phyloP scores from a whole-genome alignment of 306 rosid genomes.

The Cicer yamashitae region DNA sequence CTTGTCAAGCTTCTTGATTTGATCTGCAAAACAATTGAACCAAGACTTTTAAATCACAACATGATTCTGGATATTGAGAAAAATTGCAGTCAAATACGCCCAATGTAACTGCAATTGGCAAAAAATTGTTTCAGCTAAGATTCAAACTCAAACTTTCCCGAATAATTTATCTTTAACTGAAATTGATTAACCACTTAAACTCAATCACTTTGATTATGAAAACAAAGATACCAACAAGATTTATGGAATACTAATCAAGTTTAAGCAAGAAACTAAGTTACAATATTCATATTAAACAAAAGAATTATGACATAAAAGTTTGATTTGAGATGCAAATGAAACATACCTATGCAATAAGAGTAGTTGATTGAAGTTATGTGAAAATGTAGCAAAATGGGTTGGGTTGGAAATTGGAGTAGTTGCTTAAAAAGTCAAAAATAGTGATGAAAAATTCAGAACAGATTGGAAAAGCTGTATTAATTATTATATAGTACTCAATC shows the following conservation, averaged over 20 bases:
- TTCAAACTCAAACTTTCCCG: too few relatives aligned
- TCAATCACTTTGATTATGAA: too few relatives aligned
- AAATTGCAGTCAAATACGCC: neutral
- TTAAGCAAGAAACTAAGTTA: neutral
- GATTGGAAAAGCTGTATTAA: too few relatives aligned
- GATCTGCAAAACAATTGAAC: conserved; percentile 30
- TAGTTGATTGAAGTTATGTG: neutral
- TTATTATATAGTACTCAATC: too few relatives aligned
- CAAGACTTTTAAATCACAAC: neutral
- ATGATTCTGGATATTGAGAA: neutral
- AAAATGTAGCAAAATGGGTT: too few relatives aligned
- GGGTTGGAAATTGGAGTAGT: too few relatives aligned
- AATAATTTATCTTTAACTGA: too few relatives aligned
- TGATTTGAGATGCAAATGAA: neutral
- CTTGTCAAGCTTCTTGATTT: conserved; percentile 13
- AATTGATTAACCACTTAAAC: too few relatives aligned
- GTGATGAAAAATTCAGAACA: too few relatives aligned
- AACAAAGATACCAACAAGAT: neutral
- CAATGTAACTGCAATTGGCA: neutral
- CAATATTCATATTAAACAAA: neutral
- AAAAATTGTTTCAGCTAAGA: too few relatives aligned
- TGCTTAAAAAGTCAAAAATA: too few relatives aligned
- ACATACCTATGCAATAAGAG: conserved; percentile 8
- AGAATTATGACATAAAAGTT: neutral
- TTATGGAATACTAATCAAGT: neutral